Evolutionary conservation across 2,329 filamentous ascomycete genomes (phyloP).

Genomic region (Aureobasidium leucospermi): DNA sequence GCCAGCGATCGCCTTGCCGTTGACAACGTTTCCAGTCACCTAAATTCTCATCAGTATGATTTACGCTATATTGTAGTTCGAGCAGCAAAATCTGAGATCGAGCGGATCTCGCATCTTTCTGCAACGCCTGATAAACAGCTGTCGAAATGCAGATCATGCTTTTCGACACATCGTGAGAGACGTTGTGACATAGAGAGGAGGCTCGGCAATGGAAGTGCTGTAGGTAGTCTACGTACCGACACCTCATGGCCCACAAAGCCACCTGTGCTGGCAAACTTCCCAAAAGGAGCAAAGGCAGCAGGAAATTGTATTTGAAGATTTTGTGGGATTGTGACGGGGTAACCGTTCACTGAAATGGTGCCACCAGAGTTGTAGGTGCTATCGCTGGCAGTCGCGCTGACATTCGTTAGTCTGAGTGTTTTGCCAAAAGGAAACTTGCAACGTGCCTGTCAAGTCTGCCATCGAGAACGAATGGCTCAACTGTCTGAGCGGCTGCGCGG

Average conservation of each 20-base stretch:
- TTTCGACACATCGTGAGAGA: too few species aligned
- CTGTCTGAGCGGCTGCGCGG: background rate
- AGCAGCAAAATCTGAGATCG: background rate
- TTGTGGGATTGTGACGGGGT: constrained; percentile 40
- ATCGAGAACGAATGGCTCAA: constrained; percentile 21
- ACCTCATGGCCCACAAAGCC: constrained; percentile 22
- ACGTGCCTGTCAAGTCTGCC: constrained; percentile 25
- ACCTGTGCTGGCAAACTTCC: constrained; percentile 22
- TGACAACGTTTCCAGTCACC: constrained; percentile 34
- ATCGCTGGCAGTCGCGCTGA: constrained; percentile 17
- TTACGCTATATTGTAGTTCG: constrained; percentile 14
- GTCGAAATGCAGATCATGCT: too few species aligned
- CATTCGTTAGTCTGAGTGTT: background rate
- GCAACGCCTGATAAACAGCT: too few species aligned
- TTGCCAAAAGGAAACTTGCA: too few species aligned
- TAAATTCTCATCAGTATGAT: constrained; percentile 15
- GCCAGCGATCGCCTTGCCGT: constrained; percentile 31
- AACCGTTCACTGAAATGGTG: constrained; percentile 39
- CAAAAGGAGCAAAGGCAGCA: constrained; percentile 38
- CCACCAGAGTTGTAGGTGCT: constrained; percentile 40
- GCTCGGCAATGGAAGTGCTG: too few species aligned
- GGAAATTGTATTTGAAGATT: constrained; percentile 46
- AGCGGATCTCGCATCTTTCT: too few species aligned
- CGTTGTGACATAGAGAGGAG: too few species aligned
- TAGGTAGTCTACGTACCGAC: constrained; percentile 16